Conservation (phyloP, 805 yeast species). For the Saturnispora mendoncae region DNA sequence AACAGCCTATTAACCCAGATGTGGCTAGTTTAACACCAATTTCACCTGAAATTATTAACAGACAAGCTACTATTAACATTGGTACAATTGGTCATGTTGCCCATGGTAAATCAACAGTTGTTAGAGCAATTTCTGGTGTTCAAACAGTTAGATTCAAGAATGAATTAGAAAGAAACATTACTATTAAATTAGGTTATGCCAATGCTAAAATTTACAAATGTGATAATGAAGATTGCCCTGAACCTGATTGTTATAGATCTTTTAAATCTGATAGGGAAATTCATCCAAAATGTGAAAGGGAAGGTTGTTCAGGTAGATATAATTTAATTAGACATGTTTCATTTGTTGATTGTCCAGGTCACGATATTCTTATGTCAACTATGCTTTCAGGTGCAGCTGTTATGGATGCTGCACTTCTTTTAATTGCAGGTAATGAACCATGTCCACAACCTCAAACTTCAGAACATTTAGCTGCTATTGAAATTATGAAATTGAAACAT, state of each 20-base stretch:
- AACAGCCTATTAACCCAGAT: conserved; percentile 88
- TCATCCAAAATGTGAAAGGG: conserved; percentile 81
- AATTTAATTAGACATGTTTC: conserved; percentile 91
- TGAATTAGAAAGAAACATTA: conserved; percentile 97
- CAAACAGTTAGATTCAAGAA: conserved; percentile 99
- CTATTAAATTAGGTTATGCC: conserved; percentile 97
- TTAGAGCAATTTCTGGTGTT: conserved; percentile 98
- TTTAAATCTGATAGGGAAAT: conserved; percentile 93
- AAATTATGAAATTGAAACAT: conserved; percentile 96
- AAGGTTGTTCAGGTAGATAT: conserved; percentile 85
- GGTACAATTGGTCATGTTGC: conserved; percentile 99
- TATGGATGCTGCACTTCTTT: conserved; percentile 96
- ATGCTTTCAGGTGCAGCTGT: conserved; percentile 99
- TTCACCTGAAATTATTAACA: conserved; percentile 90
- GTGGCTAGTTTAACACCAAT: conserved; percentile 73
- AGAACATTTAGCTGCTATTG: conserved; percentile 98
- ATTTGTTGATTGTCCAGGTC: conserved; percentile 99
- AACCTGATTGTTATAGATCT: conserved; percentile 91
- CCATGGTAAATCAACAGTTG: conserved; percentile 96
- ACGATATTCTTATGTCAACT: conserved; percentile 99
- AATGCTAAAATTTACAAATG: conserved; percentile 97
- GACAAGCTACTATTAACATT: conserved; percentile 98
- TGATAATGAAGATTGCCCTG: conserved; percentile 76
- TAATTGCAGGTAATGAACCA: conserved; percentile 96
- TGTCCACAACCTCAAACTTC: conserved; percentile 99